Conservation (phyloP, 2,329 filamentous ascomycete genomes). For the Torrubiellomyces zombiae region DNA sequence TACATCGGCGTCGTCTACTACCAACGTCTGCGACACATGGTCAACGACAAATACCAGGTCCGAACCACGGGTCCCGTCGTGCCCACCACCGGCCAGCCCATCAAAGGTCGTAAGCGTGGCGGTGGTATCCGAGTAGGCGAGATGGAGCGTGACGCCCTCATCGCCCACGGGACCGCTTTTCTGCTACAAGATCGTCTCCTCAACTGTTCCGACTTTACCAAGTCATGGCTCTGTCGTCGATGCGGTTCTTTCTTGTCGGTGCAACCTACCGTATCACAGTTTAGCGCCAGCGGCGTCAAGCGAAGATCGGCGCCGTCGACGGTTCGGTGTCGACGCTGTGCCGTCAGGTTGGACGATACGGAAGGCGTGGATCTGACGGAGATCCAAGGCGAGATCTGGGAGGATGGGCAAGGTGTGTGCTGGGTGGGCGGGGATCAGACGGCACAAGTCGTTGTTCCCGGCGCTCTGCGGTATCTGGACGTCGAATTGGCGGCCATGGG, state of each 20-base stretch:
- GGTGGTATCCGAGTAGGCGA: conserved; percentile 98
- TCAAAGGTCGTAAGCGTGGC: conserved; percentile 90
- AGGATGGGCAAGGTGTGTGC: conserved; percentile 70
- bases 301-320: conserved; percentile 49
- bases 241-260: conserved; percentile 87
- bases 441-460: conserved; percentile 80
- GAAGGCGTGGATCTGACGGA: conserved; percentile 38
- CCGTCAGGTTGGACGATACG: conserved; percentile 40
- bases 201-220: conserved; percentile 90
- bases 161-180: conserved; percentile 91
- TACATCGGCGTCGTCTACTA: conserved; percentile 97
- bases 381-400: conserved; percentile 66
- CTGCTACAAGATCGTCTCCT: conserved; percentile 86
- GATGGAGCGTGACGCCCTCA: conserved; percentile 92
- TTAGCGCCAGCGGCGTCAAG: conserved; percentile 42
- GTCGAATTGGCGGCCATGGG: conserved; percentile 95
- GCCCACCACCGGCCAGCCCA: conserved; percentile 79
- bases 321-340: conserved; percentile 68
- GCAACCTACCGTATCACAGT: conserved; percentile 58
- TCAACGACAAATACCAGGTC: conserved; percentile 98
- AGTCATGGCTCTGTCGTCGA: conserved; percentile 72
- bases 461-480: conserved; percentile 83
- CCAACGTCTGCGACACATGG: conserved; percentile 96
- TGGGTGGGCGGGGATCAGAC: conserved; percentile 85
- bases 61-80: conserved; percentile 89